phyloP scores from a whole-genome alignment of 305 asterid species.

The Solanum hybrid region DNA sequence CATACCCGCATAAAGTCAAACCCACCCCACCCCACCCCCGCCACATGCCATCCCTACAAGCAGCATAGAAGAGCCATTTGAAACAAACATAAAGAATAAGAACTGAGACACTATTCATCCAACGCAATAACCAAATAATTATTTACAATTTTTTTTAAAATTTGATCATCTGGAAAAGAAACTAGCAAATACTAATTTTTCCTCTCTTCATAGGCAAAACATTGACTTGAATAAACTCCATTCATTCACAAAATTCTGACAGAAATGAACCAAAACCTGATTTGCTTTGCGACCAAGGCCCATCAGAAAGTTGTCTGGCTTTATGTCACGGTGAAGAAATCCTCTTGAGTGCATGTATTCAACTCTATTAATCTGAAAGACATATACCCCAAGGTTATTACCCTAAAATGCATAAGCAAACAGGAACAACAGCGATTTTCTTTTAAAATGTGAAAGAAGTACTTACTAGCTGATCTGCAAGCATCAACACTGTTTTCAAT shows the following conservation, averaged over 20 bases:
- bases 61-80: neutral
- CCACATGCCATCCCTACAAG: neutral
- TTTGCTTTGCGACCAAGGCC: slow-evolving; percentile 98
- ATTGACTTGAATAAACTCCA: neutral
- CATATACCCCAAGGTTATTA: neutral
- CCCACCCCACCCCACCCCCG: neutral
- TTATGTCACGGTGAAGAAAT: slow-evolving; percentile 97
- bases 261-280: slow-evolving; percentile 40
- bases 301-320: slow-evolving; percentile 96
- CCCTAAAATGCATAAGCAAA: slow-evolving; percentile 2
- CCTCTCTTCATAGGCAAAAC: neutral
- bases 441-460: slow-evolving; percentile 3
- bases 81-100: neutral
- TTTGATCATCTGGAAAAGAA: neutral
- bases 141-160: neutral
- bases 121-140: neutral
- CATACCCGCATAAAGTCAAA: neutral
- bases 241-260: neutral
- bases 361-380: slow-evolving; percentile 81
- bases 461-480: slow-evolving; percentile 92
- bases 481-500: slow-evolving; percentile 94
- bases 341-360: slow-evolving; percentile 98
- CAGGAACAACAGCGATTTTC: neutral
- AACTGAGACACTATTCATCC: neutral
- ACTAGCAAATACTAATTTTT: neutral